A percentile compares a stretch with the other conserved stretches of the same genome.
Conservation (phyloP, 2,329 filamentous ascomycete species). For the Neopestalotiopsis sp. region DNA sequence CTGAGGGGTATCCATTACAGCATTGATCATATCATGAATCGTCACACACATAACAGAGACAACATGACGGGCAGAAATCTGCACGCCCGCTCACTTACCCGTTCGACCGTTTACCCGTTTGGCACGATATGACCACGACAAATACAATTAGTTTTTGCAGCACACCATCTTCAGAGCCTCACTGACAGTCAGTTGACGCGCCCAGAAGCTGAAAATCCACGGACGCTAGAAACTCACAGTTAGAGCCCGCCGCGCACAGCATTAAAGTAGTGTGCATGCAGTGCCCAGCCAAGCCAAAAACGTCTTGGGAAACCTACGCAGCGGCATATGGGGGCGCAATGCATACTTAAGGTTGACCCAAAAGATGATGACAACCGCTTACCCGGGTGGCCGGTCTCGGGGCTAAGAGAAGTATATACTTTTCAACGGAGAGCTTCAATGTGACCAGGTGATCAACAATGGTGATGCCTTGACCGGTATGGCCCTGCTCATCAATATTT, state of each 20-base stretch:
- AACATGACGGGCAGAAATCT: background rate
- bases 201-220: background rate
- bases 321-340: too few relatives aligned
- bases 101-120: background rate
- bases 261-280: background rate
- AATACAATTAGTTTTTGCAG: background rate
- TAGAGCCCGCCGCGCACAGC: background rate
- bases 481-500: background rate
- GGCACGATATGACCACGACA: background rate
- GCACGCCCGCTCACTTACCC: background rate
- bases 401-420: background rate
- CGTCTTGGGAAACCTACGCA: background rate
- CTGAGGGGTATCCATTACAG: background rate
- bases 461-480: background rate
- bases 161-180: background rate
- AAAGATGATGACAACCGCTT: background rate
- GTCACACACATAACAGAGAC: background rate
- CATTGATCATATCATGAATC: background rate
- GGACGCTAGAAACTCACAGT: background rate
- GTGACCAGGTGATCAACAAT: background rate
- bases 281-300: background rate
- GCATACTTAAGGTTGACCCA: background rate
- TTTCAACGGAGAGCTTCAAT: background rate
- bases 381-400: background rate
- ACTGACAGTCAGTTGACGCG: background rate